phyloP scores from a whole-genome alignment of 1,284 basidiomycete species.

The Neonothopanus nambi region DNA sequence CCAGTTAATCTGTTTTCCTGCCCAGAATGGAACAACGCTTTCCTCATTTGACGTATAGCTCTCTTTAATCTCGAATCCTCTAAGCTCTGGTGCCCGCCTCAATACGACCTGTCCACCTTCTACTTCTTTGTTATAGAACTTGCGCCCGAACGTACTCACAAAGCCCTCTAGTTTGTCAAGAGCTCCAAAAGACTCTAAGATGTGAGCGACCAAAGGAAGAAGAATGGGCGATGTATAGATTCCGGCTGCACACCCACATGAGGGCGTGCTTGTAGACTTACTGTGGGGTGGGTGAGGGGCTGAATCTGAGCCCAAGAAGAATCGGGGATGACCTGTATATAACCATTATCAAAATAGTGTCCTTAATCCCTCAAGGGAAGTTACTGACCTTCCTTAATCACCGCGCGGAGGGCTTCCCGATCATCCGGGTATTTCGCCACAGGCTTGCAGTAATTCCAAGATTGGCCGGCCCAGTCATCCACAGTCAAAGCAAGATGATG shows the following conservation, averaged over 20 bases:
- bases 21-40: conserved; percentile 89
- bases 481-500: conserved; percentile 95
- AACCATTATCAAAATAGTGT: not conserved
- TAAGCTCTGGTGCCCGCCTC: conserved; percentile 6
- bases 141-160: conserved; percentile 74
- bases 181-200: conserved; percentile 86
- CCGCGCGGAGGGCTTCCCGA: conserved; percentile 79
- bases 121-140: conserved; percentile 68
- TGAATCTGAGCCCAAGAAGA: conserved; percentile 98
- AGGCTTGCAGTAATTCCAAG: conserved; percentile 97
- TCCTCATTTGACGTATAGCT: conserved; percentile 52
- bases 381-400: conserved; percentile 74
- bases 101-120: conserved; percentile 26
- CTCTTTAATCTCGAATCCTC: conserved; percentile 42
- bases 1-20: conserved; percentile 85
- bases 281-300: conserved; percentile 87
- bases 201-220: conserved; percentile 82
- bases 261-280: conserved; percentile 78
- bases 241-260: conserved; percentile 86
- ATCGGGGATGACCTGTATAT: conserved; percentile 81
- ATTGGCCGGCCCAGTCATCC: conserved; percentile 97
- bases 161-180: conserved; percentile 81
- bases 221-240: conserved; percentile 91
- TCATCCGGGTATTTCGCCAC: conserved; percentile 97
- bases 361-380: not conserved